Conservation (phyloP, 176 grass and related monocot species). For the Zea luxurians region DNA sequence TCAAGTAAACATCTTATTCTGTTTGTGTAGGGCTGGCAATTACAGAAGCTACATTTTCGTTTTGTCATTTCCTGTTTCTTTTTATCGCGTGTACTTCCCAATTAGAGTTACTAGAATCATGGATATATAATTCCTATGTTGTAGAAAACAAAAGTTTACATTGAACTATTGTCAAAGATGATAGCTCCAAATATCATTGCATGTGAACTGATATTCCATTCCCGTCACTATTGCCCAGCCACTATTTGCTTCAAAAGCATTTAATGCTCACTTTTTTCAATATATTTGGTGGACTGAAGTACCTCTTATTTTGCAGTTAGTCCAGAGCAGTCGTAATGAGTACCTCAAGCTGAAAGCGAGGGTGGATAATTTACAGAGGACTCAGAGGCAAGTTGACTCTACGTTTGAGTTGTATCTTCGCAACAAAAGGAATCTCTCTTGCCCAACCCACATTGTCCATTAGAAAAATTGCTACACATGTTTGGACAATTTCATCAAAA, state of each 20-base stretch:
- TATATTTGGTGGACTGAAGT: conserved; percentile 24
- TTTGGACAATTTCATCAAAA: neutral
- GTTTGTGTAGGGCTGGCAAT: neutral
- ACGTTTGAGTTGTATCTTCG: neutral
- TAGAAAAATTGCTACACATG: neutral
- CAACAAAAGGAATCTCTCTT: neutral
- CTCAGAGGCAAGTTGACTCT: conserved; percentile 60
- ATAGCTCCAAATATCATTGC: neutral
- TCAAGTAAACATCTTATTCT: neutral
- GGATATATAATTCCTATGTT: neutral
- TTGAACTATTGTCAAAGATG: neutral
- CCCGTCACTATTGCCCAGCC: neutral
- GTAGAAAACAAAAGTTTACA: neutral
- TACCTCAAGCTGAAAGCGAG: conserved; percentile 74
- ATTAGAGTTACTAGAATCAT: neutral
- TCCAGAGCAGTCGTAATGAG: conserved; percentile 80
- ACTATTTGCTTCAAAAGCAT: neutral
- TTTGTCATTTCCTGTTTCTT: neutral
- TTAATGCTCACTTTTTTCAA: neutral
- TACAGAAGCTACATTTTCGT: too few relatives aligned
- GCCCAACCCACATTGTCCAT: neutral
- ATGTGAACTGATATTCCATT: neutral
- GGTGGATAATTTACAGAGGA: conserved; percentile 72
- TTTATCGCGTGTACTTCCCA: neutral
- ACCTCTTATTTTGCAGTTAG: conserved; percentile 53